Base-by-base conservation (phyloP, 768 basidiomycete species). In the Russula olivacea region DNA sequence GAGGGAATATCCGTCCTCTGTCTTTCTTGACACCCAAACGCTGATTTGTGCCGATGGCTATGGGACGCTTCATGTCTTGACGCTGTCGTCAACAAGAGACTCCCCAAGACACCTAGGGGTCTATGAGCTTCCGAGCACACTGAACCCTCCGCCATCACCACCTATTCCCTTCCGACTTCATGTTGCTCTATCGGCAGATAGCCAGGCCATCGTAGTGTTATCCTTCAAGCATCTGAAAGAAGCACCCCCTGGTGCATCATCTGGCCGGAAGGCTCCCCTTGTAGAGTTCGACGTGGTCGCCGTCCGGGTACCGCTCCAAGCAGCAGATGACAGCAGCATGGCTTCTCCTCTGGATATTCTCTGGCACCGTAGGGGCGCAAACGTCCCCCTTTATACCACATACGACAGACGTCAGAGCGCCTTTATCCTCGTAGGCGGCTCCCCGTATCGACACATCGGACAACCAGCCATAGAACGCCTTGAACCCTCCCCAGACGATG, bases 1-100 rank as follows among this genome's bases (percentile, higher is more conserved):
- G 67, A 77, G 74, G 48, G 91, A 93, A 74, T 93, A 94, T 71
- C 89, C 91, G 0, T 89, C 88, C 1, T 80, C 81, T 32, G 76
- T 77, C 7, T 86, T 88, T 68, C 69, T 88, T 43, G 77, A 81
- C 56, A 66, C 79, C 4, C 72, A 75, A 1, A 72, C 78, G 11
- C 75, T 81, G 43, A 75, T 89, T 41, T 78, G 87, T 55, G 78
- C 88, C 21, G 90, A 93, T 68, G 91, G 91, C 10, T 74, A 77
- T 66, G 89, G 89, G n/a, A 69, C 76, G 19, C 72, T 92, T 34
- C 88, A 90, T 65, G 75, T 84, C 15, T 74, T 93, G 49, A 76
- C 75, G 32, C 69, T 86, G 30, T 72, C 75, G 28, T 69, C 75
- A 17, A 61, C 69, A 12, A 36, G 36, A 36, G 78, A 75, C 2